These are phyloP conservation scores for Erysimum cheiranthoides DNA, from an alignment of 345 rosid genomes.

Conservation along the genomic window DNA sequence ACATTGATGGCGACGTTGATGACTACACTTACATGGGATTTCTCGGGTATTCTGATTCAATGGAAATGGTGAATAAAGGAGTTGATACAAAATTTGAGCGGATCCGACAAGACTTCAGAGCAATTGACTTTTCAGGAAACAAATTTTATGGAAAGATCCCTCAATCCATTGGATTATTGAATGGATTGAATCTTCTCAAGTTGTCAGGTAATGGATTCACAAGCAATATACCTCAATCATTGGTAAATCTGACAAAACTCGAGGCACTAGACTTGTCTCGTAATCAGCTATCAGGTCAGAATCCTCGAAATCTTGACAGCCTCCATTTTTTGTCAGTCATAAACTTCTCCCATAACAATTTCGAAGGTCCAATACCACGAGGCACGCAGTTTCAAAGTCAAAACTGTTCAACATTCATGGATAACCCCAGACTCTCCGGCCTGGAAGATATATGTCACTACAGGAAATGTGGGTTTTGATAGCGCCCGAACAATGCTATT, in stretches of 20 bases:
- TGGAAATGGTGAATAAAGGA: neutral
- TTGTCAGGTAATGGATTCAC: neutral
- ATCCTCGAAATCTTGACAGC: neutral
- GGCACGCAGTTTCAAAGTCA: neutral
- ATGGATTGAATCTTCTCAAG: neutral
- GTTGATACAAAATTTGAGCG: neutral
- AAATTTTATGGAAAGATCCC: neutral
- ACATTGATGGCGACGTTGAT: no score
- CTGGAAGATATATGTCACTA: neutral
- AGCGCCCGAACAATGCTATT: no score
- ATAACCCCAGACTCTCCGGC: neutral
- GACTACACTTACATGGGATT: no score
- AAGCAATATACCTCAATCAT: neutral
- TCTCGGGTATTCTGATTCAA: no score
- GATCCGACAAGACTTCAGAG: neutral
- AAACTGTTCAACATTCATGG: neutral
- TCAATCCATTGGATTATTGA: neutral
- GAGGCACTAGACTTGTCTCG: neutral
- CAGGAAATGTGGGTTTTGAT: no score
- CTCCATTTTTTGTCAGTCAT: neutral
- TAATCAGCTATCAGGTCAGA: neutral
- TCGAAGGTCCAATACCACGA: neutral
- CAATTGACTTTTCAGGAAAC: neutral
- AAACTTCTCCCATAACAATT: neutral
- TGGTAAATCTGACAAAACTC: neutral